Base-by-base conservation (phyloP, 495 filamentous ascomycete species). In the Rhizodiscina lignyota region DNA sequence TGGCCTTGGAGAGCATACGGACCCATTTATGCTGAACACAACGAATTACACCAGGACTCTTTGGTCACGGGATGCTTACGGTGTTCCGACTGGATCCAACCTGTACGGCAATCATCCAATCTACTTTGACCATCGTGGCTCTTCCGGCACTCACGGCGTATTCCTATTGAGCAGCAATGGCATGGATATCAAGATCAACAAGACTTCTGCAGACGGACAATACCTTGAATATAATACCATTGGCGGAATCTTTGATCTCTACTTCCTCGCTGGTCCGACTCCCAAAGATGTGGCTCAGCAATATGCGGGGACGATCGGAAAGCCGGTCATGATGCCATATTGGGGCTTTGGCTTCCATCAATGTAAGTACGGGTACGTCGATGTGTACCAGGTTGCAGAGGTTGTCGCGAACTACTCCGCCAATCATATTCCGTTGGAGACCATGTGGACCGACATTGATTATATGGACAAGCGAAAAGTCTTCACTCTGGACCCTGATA, bases 281-380 rank as follows among this genome's bases (percentile, higher is more conserved):
- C 79, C 83, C 0, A 64, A 73, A 36, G 69, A 80, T 34, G 83
- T 84, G 1, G 64, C 76, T 15, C 57, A 64, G 50, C 79, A 89
- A 50, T 92, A 93, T 48, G 60, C 74, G 17, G 68, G 77, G 30
- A 59, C 86, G 21, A 67, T 75, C 19, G 77, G 78, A 0, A 54
- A 68, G 12, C 71, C 81, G 2, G 66, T 66, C 4, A 84, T 89
- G 79, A 74, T 80, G 63, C 78, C 79, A 2, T 91, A 89, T 55
- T 91, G 82, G 82, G 64, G 70, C 1, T 72, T 89, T 37, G 84
- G 83, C 6, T 80, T 79, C 53, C 81, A 92, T 47, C 70, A 91
- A 40, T 91, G 83, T 55, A 63, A 77, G 41, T 89, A 85, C 42
- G 83, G 83, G 20, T 85, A 84, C 49, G 65, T 59, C 21, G 81